Base-by-base conservation (phyloP, 2,329 filamentous ascomycete species). In the Orbilia blumenaviensis region DNA sequence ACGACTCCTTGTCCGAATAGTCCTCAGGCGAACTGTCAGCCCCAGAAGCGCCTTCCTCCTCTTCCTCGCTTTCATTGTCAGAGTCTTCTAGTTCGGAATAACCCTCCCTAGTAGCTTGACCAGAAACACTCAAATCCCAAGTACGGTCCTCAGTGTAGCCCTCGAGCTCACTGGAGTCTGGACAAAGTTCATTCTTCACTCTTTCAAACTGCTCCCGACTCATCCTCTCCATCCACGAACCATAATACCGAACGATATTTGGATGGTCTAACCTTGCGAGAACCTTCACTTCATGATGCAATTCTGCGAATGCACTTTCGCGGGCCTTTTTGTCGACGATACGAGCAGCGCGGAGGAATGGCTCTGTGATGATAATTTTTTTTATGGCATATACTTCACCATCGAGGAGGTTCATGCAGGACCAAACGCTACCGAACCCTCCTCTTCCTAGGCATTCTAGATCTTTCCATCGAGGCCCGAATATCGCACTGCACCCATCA, bases 241-340 rank as follows among this genome's bases (percentile, higher is more conserved):
- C 86, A 80, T 88, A 88, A 79, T 91, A 91, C 23, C 89, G 85
- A 36, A 91, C 89, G 66, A 91, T 86, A 80, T 91, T 90, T 3
- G 85, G 85, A 81, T 91, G 89, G 50, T 90, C 87, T 14, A 91
- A 83, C 25, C 85, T 84, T 52, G 89, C 89, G 48, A 91, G 83
- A 0, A 88, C 88, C 54, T 88, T 85, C 7, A 90, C 86, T 81
- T 91, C 89, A 67, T 85, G 85, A 27, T 75, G 71, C 10, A 75
- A 25, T 16, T 67, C 71, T 8, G 71, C 63, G 64, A 90, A 83
- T 32, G 90, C 72, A 10, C 84, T 58, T 82, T 84, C 78, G 89
- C 87, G 44, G 89, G 81, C 74, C 88, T 87, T 62, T 85, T 82
- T 32, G 86, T 82, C 63, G 5, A 25, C 48, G 12, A 76, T 68